These are phyloP conservation scores for Neonothopanus nambi DNA, from an alignment of 1,284 basidiomycete species.

Conservation along the genomic window DNA sequence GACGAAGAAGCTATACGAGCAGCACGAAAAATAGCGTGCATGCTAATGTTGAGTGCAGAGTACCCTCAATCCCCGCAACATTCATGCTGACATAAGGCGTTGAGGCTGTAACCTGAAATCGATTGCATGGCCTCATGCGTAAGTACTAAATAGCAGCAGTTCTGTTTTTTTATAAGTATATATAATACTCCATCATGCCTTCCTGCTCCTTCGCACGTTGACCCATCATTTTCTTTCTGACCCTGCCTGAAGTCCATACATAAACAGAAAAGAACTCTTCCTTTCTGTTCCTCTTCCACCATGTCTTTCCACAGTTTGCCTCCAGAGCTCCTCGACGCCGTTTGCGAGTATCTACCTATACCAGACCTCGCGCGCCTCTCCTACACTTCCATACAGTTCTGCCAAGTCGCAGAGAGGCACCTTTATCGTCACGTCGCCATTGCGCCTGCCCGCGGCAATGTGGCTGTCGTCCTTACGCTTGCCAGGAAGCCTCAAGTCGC, in stretches of 20 bases:
- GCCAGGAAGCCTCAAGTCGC: constrained; percentile 54
- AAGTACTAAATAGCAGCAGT: background rate
- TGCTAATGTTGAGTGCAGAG: background rate
- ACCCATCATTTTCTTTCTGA: constrained; percentile 7
- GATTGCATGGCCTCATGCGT: constrained; percentile 10
- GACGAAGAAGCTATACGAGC: constrained; percentile 3
- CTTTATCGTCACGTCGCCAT: constrained; percentile 61
- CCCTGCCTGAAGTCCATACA: constrained; percentile 1
- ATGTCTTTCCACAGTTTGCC: constrained; percentile 47
- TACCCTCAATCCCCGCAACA: background rate
- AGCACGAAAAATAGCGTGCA: constrained; percentile 9
- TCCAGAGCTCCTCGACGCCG: constrained; percentile 51
- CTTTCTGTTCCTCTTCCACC: constrained; percentile 13
- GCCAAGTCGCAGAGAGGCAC: constrained; percentile 51
- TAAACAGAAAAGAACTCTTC: constrained; percentile 10
- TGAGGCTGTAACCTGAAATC: background rate
- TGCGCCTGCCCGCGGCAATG: constrained; percentile 43
- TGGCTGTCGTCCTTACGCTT: constrained; percentile 53
- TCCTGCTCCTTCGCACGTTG: constrained; percentile 1
- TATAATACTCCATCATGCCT: constrained; percentile 4
- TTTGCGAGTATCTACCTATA: constrained; percentile 39
- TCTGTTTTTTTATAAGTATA: background rate
- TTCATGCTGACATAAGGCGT: background rate
- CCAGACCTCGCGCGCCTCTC: constrained; percentile 49
- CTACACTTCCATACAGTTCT: constrained; percentile 40